These are phyloP conservation scores for Kodamaea sp. DNA, from an alignment of 1,139 yeast species.

Conservation along the genomic window DNA sequence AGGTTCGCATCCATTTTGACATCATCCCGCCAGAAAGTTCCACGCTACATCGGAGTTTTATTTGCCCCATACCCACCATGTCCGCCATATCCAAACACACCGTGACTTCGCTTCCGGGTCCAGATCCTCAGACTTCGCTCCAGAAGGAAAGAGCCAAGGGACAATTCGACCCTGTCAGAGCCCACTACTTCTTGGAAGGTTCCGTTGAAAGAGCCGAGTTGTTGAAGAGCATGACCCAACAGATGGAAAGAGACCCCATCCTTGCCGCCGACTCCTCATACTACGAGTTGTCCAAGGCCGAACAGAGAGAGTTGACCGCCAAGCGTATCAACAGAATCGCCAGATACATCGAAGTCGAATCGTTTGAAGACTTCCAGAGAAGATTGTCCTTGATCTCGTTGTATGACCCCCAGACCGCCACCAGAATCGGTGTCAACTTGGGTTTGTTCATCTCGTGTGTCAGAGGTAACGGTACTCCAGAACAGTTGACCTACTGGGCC, in stretches of 20 bases:
- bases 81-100: constrained; percentile 13
- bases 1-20: neutral
- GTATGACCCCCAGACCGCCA: constrained; percentile 32
- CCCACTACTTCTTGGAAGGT: constrained; percentile 48
- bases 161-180: constrained; percentile 31
- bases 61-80: constrained; percentile 11
- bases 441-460: constrained; percentile 33
- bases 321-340: constrained; percentile 39
- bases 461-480: constrained; percentile 34
- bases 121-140: constrained; percentile 38
- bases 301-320: constrained; percentile 40
- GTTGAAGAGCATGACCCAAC: constrained; percentile 31
- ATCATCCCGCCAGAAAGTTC: too few relatives aligned
- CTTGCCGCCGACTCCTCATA: constrained; percentile 34
- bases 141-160: constrained; percentile 35
- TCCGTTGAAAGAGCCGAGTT: constrained; percentile 32
- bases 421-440: constrained; percentile 32
- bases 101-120: constrained; percentile 24
- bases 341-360: constrained; percentile 40
- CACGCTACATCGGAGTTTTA: neutral
- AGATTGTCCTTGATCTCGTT: constrained; percentile 34
- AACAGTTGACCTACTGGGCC: constrained; percentile 45
- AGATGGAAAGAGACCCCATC: constrained; percentile 48
- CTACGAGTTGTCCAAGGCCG: constrained; percentile 39
- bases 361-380: constrained; percentile 38